These are phyloP conservation scores for Auriculariales sp. DNA, from an alignment of 768 basidiomycete species.

Conservation along the genomic window DNA sequence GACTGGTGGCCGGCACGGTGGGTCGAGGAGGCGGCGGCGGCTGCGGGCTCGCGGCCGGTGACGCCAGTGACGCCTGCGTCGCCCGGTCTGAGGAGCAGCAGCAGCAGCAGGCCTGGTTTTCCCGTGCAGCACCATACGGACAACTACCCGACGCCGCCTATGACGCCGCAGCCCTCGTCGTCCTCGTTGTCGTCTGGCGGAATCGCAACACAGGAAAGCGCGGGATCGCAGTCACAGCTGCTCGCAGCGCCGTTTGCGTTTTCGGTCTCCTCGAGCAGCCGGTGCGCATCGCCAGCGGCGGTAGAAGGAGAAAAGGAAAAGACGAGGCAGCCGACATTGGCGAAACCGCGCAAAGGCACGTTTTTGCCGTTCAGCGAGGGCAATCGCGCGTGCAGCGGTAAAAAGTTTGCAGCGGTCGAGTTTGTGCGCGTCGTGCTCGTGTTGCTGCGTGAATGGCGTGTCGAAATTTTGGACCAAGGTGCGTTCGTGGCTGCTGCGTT, in stretches of 20 bases:
- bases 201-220: too few relatives aligned
- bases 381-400: slow-evolving; percentile 1
- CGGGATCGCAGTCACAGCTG: too few relatives aligned
- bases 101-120: too few relatives aligned
- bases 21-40: background rate
- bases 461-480: slow-evolving; percentile 3
- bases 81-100: background rate
- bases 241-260: too few relatives aligned
- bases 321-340: background rate
- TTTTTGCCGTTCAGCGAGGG: slow-evolving; percentile 5
- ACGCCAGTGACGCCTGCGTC: background rate
- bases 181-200: too few relatives aligned
- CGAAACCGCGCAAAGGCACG: background rate
- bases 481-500: too few relatives aligned
- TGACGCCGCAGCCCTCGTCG: too few relatives aligned
- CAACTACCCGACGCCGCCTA: background rate
- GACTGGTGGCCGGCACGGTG: slow-evolving; percentile 1
- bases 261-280: too few relatives aligned
- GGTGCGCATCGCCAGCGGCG: too few relatives aligned
- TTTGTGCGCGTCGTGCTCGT: slow-evolving; percentile 1
- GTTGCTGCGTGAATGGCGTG: background rate
- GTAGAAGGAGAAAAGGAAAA: background rate
- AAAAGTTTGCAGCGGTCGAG: slow-evolving; percentile 4
- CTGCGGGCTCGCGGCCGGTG: background rate
- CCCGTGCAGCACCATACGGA: background rate